Percentiles rank a stretch among this genome's conserved stretches.
phyloP scores from a whole-genome alignment of 169 alveolate species.

The Neospora caninum region DNA sequence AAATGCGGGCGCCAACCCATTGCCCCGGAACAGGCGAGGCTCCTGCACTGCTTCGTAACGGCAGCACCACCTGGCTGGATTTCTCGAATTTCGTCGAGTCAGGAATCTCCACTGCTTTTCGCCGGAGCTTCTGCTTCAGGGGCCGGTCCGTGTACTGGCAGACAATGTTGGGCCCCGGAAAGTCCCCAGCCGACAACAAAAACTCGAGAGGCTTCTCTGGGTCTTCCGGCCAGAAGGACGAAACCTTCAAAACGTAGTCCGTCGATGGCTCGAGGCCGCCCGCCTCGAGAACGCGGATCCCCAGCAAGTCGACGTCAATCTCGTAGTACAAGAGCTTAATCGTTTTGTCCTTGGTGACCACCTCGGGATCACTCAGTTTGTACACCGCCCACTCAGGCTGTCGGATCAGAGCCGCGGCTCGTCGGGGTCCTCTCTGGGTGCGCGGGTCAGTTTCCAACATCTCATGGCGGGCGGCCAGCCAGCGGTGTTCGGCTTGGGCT shows the following conservation, averaged over 20 bases:
- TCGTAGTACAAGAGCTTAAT: conserved; percentile 43
- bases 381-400: conserved; percentile 54
- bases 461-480: not conserved
- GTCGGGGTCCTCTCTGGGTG: not conserved
- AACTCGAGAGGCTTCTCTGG: conserved; percentile 50
- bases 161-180: conserved; percentile 58
- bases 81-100: not conserved
- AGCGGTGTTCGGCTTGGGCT: not conserved
- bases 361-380: conserved; percentile 40
- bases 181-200: not conserved
- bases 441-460: not conserved
- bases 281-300: conserved; percentile 34
- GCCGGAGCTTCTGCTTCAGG: not conserved
- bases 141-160: conserved; percentile 36
- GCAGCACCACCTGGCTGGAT: conserved; percentile 21
- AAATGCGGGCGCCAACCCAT: conserved; percentile 63
- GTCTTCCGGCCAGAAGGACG: conserved; percentile 62
- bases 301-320: conserved; percentile 55
- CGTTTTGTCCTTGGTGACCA: not conserved
- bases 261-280: conserved; percentile 17
- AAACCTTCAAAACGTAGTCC: conserved; percentile 39
- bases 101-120: not conserved
- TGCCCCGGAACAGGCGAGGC: conserved; percentile 44
- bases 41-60: not conserved
- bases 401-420: not conserved